These are phyloP conservation scores for Dimocarpus longan DNA, from an alignment of 345 rosid genomes.

Conservation along the genomic window DNA sequence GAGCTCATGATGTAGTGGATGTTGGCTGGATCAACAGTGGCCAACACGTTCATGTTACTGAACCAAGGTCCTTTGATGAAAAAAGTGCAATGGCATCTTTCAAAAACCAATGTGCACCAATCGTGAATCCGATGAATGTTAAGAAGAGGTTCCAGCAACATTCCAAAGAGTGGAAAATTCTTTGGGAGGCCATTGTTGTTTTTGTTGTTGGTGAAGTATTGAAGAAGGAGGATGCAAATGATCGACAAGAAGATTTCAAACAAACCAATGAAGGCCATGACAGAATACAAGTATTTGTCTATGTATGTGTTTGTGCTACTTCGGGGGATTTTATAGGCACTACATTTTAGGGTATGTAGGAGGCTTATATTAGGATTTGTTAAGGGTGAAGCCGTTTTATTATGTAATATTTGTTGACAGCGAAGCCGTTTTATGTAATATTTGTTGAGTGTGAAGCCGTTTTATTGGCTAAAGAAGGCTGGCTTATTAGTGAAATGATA, in stretches of 20 bases:
- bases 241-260: neutral
- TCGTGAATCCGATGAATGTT: conserved; percentile 40
- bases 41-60: conserved; percentile 31
- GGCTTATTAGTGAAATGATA: no score
- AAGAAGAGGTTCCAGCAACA: conserved; percentile 43
- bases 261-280: neutral
- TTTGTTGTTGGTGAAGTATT: neutral
- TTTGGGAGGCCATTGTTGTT: no score
- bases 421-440: no score
- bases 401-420: no score
- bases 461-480: no score
- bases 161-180: conserved; percentile 53
- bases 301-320: no score
- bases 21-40: conserved; percentile 58
- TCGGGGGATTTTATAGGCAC: no score
- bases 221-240: neutral
- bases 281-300: neutral
- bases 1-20: conserved; percentile 57
- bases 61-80: conserved; percentile 45
- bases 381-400: no score
- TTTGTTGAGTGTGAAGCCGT: no score
- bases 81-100: conserved; percentile 28
- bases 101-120: conserved; percentile 31
- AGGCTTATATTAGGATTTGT: no score
- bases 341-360: no score